Evolutionary conservation across 2,329 filamentous ascomycete species (phyloP).

Genomic region (Aspergillus glaucus): DNA sequence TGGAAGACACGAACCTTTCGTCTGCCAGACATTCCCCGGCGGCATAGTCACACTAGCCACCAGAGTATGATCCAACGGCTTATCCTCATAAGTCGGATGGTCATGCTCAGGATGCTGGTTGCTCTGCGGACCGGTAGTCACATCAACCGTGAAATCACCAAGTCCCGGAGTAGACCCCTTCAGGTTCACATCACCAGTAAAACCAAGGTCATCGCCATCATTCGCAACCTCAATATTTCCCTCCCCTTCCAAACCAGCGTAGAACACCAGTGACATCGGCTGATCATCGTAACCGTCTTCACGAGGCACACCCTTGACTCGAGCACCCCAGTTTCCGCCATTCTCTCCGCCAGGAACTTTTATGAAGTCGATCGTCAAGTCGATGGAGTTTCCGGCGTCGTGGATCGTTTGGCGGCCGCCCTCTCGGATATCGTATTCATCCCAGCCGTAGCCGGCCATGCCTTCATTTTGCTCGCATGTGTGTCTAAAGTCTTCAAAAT

Average conservation of each 20-base stretch:
- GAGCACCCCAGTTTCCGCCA: conserved; percentile 85
- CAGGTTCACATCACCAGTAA: conserved; percentile 59
- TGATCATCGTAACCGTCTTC: conserved; percentile 60
- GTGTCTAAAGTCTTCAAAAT: conserved; percentile 68
- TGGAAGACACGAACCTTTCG: conserved; percentile 52
- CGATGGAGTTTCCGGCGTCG: conserved; percentile 78
- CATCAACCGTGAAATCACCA: conserved; percentile 70
- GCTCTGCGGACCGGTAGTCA: conserved; percentile 64
- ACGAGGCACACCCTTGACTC: conserved; percentile 74
- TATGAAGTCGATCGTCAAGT: conserved; percentile 88
- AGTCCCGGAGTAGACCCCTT: conserved; percentile 64
- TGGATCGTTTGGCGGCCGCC: conserved; percentile 88
- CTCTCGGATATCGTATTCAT: conserved; percentile 84
- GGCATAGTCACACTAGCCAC: conserved; percentile 66
- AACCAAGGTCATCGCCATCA: conserved; percentile 47
- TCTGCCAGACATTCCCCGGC: conserved; percentile 72
- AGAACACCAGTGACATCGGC: conserved; percentile 75
- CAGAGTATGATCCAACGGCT: conserved; percentile 68
- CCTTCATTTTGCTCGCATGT: conserved; percentile 94
- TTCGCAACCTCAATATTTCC: conserved; percentile 59
- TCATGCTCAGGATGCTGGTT: conserved; percentile 50
- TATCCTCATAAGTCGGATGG: conserved; percentile 61
- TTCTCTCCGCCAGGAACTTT: conserved; percentile 81
- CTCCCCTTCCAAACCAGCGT: conserved; percentile 70
- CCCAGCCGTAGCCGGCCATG: conserved; percentile 95